Conservation (phyloP, 164 flowering plant species). For the Sextonia rubra region DNA sequence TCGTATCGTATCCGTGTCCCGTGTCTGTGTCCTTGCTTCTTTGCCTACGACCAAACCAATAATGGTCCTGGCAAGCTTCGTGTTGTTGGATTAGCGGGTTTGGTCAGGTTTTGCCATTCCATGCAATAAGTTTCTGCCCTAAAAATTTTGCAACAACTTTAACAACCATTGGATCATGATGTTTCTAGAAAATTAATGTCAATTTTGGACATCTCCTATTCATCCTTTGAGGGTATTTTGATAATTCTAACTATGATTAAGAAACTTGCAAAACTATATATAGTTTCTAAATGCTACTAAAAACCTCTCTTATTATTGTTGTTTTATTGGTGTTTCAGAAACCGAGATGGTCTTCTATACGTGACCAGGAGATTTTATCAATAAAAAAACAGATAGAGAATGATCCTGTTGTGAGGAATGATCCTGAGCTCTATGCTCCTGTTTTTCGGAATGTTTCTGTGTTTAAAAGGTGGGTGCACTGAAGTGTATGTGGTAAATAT, state of each 20-base stretch:
- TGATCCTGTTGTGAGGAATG: constrained; percentile 11
- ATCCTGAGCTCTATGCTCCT: constrained; percentile 12
- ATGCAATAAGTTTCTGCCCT: too few species aligned
- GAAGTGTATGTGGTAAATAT: not conserved
- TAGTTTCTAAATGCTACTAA: not conserved
- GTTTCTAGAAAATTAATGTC: not conserved
- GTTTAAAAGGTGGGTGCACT: constrained; percentile 7
- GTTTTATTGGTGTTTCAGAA: constrained; percentile 1
- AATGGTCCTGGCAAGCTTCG: too few species aligned
- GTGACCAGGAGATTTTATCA: constrained; percentile 10
- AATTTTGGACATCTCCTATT: not conserved
- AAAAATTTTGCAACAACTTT: not conserved
- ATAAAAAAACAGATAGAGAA: constrained; percentile 8
- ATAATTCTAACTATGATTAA: constrained; percentile 15
- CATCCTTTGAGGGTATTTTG: not conserved
- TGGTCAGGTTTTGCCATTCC: too few species aligned
- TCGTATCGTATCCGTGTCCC: too few species aligned
- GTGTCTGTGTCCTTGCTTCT: too few species aligned
- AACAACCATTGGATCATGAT: not conserved
- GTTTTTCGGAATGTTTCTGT: constrained; percentile 11
- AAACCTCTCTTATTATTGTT: not conserved
- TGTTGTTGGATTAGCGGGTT: too few species aligned
- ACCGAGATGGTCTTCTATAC: constrained; percentile 14
- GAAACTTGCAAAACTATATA: not conserved
- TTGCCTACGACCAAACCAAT: too few species aligned